Evolutionary conservation across 176 grass and related monocot genomes (phyloP).

Genomic region (Carex kokanica): DNA sequence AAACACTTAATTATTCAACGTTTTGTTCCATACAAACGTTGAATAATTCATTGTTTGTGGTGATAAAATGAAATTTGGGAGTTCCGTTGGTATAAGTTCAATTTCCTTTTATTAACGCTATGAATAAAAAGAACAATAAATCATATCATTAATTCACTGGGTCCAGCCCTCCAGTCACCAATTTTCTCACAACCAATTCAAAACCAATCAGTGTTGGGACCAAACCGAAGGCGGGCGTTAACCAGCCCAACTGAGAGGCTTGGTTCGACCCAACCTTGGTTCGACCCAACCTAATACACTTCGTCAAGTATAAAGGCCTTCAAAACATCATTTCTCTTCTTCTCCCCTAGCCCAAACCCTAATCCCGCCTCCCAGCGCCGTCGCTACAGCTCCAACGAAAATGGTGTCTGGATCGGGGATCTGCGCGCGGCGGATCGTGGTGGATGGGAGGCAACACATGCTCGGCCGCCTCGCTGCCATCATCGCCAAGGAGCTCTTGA

Average conservation of each 20-base stretch:
- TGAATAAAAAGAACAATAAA: too few species aligned
- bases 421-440: constrained; percentile 57
- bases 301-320: constrained; percentile 38
- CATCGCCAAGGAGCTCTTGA: constrained; percentile 84
- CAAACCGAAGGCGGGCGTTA: background rate
- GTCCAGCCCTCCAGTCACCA: background rate
- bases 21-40: too few species aligned
- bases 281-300: constrained; percentile 12
- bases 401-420: constrained; percentile 88
- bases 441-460: constrained; percentile 89
- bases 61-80: too few species aligned
- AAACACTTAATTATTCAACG: too few species aligned
- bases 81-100: too few species aligned
- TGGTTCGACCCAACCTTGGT: too few species aligned
- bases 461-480: constrained; percentile 73
- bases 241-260: background rate
- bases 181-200: background rate
- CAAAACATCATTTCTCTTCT: background rate
- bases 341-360: constrained; percentile 33
- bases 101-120: too few species aligned
- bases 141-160: too few species aligned
- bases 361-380: background rate
- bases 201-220: background rate
- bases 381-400: background rate
- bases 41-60: too few species aligned